Evolutionary conservation across 108 stramenopile genomes (phyloP).

Genomic region (Aurantiochytrium sp.): DNA sequence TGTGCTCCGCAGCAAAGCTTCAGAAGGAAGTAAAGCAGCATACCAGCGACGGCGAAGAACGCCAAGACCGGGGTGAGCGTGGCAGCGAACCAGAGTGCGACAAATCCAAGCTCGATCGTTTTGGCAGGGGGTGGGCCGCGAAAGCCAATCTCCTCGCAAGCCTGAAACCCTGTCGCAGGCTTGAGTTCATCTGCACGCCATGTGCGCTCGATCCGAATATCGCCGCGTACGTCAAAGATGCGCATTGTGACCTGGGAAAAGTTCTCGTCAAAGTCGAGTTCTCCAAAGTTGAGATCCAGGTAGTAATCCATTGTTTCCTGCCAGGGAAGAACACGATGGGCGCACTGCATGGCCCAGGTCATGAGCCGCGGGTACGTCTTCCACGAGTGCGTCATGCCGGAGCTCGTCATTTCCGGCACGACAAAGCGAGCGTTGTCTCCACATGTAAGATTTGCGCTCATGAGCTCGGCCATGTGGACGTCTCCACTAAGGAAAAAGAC

Average conservation of each 20-base stretch:
- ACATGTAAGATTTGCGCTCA: slow-evolving; percentile 54
- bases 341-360: slow-evolving; percentile 15
- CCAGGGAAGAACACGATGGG: slow-evolving; percentile 45
- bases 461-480: slow-evolving; percentile 68
- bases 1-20: too few relatives aligned
- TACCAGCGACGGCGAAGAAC: too few relatives aligned
- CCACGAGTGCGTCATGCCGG: slow-evolving; percentile 74
- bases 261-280: slow-evolving; percentile 63
- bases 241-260: slow-evolving; percentile 28
- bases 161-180: background rate
- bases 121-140: background rate
- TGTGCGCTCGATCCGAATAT: background rate
- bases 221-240: slow-evolving; percentile 28
- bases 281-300: slow-evolving; percentile 62
- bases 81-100: background rate
- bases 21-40: too few relatives aligned
- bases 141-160: background rate
- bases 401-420: slow-evolving; percentile 62
- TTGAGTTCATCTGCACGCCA: background rate
- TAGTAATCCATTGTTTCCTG: slow-evolving; percentile 50
- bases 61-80: background rate
- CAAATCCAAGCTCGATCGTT: background rate
- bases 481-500: slow-evolving; percentile 64
- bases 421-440: slow-evolving; percentile 13
- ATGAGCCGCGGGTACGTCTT: slow-evolving; percentile 29